Evolutionary conservation across 2,329 filamentous ascomycete genomes (phyloP), one percentile per base, ranked within the genome.

Genomic region (Talaromyces sp.): DNA sequence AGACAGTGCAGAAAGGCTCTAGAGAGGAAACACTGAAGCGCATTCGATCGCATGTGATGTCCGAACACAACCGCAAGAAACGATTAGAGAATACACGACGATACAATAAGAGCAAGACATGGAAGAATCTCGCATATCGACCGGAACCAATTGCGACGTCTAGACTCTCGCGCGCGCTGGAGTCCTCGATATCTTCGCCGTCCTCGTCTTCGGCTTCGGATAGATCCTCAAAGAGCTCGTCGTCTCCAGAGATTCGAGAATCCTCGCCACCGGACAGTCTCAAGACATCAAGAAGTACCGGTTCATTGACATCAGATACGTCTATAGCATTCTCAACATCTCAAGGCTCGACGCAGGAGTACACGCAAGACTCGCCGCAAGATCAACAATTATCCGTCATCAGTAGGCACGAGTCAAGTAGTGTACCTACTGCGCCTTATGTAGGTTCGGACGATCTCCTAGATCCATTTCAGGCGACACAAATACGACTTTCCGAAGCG

Each of bases 31-130:
- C 76, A 1, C 68, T 79, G 65, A 79, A 79, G 68, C 74, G 77
- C 40, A 79, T 79, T 58, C 76, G 77, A n/a, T 79, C 77, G 19
- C 77, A 79, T 73, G 77, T 79, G 49, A 79, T 79, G 77, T 78
- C 77, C 45, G 77, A 79, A 65, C 77, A 79, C 65, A 79, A 79
- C 68, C 75, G 77, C 66, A 79, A 78, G 69, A 79, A 79, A 63
- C 70, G 77, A 54, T 68, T 78, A 59, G 77, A 78, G 40, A 78
- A 72, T 38, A 78, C 75, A 4, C 76, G 77, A 63, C 75, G 75
- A 13, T 77, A 78, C 67, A 67, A 67, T 51, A 78, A 76, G 66
- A 73, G 70, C 65, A 77, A 77, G 67, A 71, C 75, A 34, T 78
- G 73, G 73, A 78, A 78, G 56, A 73, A 77, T 22, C 64, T 77